Evolutionary conservation across 495 filamentous ascomycete species (phyloP), one percentile per base, ranked within the genome.

Genomic region (Pyronema omphalodes): DNA sequence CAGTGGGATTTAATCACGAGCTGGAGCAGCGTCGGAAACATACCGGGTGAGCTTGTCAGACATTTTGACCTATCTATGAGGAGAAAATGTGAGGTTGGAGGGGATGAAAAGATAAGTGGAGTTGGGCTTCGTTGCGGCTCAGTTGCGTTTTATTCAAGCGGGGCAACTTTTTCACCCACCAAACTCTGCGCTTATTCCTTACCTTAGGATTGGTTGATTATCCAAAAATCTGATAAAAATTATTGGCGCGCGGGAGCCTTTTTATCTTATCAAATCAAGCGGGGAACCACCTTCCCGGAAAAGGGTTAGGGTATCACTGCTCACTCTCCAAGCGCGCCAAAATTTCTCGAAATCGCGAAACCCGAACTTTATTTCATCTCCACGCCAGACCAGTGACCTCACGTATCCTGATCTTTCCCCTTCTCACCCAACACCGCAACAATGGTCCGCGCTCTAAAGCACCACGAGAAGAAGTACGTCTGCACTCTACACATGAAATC

Each of bases 401-500:
- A 17, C 39, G 39, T 15, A 47, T 15, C 17, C 17, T 19, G 3
- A 47, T 9, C 44, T 47, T 9, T 3, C 11, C 44, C 2, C 7
- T 9, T 9, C 44, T 7, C 7, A 40, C 34, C 17, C 51, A 54
- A 51, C 51, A 19, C 44, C 50, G 55, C 51, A 58, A 77, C 64
- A 49, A 93, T 93, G 86, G 84, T 91, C 60, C 82, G 89, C 56
- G 82, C 89, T 69, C 78, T 96, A 64, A 94, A 94, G 70, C 76
- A 89, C 62, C 87, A 94, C 71, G 89, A 94, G 76, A 75, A 83
- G 60, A 81, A 80, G 74, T 79, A 57, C 45, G 62, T 66, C 53
- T 40, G 18, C 46, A 52, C 41, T 18, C 44, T 40, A 29, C 5
- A 29, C 23, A 29, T 2, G 23, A 29, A 29, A n/a, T n/a, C n/a